phyloP scores from a whole-genome alignment of 1,284 basidiomycete genomes.

The Moniliophthora roreri region DNA sequence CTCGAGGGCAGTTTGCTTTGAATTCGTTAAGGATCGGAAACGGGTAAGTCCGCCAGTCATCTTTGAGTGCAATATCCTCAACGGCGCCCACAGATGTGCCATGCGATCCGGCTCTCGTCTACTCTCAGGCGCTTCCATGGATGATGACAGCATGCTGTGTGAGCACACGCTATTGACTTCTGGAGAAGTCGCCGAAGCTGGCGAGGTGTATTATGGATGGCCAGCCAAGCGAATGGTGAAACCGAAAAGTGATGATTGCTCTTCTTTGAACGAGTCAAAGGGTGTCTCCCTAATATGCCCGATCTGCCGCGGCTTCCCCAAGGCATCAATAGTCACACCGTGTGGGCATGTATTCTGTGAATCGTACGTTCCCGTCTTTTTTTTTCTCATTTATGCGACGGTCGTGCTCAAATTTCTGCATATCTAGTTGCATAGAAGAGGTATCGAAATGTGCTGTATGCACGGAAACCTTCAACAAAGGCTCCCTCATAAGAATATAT shows the following conservation, averaged over 20 bases:
- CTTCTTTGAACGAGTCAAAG: background rate
- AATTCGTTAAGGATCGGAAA: slow-evolving; percentile 40
- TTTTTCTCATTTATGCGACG: background rate
- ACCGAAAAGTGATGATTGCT: background rate
- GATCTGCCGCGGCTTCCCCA: slow-evolving; percentile 19
- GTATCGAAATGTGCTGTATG: slow-evolving; percentile 20
- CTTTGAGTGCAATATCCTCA: slow-evolving; percentile 1
- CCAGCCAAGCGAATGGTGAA: slow-evolving; percentile 28
- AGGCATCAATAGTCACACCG: slow-evolving; percentile 15
- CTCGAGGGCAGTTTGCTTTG: slow-evolving; percentile 41
- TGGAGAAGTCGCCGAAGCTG: slow-evolving; percentile 44
- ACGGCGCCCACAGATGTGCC: slow-evolving; percentile 27
- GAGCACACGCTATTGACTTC: slow-evolving; percentile 48
- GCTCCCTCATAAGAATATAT: slow-evolving; percentile 18
- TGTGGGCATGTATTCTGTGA: slow-evolving; percentile 33
- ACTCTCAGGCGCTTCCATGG: slow-evolving; percentile 51
- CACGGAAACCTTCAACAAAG: slow-evolving; percentile 8
- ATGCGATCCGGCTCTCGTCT: slow-evolving; percentile 46
- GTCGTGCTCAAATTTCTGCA: background rate
- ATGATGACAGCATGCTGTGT: slow-evolving; percentile 44
- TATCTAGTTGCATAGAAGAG: slow-evolving; percentile 16
- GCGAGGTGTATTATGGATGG: slow-evolving; percentile 42
- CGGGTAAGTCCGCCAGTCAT: slow-evolving; percentile 25
- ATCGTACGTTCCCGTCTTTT: slow-evolving; percentile 18
- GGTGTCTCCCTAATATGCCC: slow-evolving; percentile 17